Evolutionary conservation across 129 eudicot genomes (phyloP).

Genomic region (Artemisia tridentata): DNA sequence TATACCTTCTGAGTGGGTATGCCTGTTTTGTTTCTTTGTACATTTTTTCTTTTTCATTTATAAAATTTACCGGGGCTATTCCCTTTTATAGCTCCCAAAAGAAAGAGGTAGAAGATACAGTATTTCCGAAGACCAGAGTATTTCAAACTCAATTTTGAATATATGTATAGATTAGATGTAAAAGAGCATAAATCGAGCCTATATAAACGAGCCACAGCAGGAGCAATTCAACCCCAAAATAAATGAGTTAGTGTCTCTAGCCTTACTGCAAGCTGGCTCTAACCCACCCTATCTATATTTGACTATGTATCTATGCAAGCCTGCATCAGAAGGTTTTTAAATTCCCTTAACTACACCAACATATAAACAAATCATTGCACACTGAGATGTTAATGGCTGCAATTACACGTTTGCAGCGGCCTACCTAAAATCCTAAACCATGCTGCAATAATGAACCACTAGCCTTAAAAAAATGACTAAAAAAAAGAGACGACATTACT

Average conservation of each 20-base stretch:
- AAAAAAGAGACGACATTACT: slow-evolving; percentile 20
- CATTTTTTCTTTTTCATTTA: not conserved
- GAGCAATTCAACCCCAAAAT: no score
- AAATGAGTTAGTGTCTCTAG: no score
- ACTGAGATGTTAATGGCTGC: not conserved
- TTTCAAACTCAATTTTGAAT: no score
- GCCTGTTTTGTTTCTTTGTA: not conserved
- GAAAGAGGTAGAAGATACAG: no score
- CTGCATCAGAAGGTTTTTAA: no score
- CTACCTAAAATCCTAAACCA: not conserved
- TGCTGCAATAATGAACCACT: not conserved
- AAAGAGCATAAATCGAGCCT: no score
- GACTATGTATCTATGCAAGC: no score
- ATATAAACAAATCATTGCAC: not conserved
- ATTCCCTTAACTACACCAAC: not conserved
- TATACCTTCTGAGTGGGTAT: not conserved
- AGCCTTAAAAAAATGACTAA: not conserved
- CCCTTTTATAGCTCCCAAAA: not conserved
- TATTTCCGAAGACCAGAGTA: no score
- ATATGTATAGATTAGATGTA: no score
- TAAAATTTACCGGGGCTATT: not conserved
- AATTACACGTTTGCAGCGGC: not conserved
- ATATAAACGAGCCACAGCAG: no score
- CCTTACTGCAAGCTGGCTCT: no score
- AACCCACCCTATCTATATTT: no score